Percentiles rank a stretch among this genome's conserved stretches.
phyloP scores from a whole-genome alignment of 2,329 filamentous ascomycete species.

The Magnaporthiopsis incrustans region DNA sequence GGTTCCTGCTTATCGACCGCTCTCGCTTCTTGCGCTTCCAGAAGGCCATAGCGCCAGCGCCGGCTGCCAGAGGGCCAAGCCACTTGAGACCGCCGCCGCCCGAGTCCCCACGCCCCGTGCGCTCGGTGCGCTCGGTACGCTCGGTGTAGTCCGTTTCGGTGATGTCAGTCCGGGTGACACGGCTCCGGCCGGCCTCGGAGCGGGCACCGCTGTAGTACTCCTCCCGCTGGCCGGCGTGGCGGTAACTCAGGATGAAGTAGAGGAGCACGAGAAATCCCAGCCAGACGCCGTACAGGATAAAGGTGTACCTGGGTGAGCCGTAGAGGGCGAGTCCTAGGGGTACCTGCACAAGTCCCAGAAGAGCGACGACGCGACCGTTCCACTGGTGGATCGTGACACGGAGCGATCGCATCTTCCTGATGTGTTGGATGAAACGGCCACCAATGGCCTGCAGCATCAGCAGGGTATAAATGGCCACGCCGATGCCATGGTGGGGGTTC shows the following conservation, averaged over 20 bases:
- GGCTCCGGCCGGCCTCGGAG: constrained; percentile 36
- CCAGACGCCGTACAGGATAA: constrained; percentile 79
- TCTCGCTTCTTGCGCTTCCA: constrained; percentile 32
- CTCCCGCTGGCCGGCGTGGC: constrained; percentile 43
- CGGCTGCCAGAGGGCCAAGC: constrained; percentile 46
- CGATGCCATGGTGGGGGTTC: constrained; percentile 81
- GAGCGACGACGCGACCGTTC: constrained; percentile 67
- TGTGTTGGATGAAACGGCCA: constrained; percentile 53
- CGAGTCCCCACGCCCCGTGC: constrained; percentile 16
- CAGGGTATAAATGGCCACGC: constrained; percentile 67
- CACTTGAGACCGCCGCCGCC: constrained; percentile 29
- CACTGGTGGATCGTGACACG: constrained; percentile 73
- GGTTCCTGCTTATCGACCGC: constrained; percentile 31
- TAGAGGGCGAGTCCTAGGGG: constrained; percentile 86
- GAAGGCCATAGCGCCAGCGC: constrained; percentile 38
- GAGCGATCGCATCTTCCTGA: constrained; percentile 39
- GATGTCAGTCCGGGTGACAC: constrained; percentile 10
- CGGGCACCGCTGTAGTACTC: constrained; percentile 51
- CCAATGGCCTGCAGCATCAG: constrained; percentile 64
- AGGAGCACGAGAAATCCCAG: constrained; percentile 62
- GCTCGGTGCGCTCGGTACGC: too few species aligned
- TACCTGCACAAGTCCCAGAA: constrained; percentile 81
- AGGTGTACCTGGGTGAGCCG: constrained; percentile 76
- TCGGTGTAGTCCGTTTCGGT: constrained; percentile 2
- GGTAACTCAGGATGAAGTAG: constrained; percentile 76